Conservation (phyloP, 257 asterid species). For the Solanum rostratum region DNA sequence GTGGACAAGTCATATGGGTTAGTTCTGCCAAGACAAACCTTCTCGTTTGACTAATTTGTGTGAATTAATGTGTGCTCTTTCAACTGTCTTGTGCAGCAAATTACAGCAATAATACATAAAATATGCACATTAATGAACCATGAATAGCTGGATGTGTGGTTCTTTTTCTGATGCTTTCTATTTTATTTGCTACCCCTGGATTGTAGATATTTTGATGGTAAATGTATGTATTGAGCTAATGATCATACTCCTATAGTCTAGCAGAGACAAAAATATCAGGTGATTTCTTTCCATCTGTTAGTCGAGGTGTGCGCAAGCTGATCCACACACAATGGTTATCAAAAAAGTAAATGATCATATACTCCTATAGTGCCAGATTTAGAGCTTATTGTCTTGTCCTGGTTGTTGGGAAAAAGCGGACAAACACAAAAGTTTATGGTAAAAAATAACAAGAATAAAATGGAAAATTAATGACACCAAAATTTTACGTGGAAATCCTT, state of each 20-base stretch:
- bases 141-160: background rate
- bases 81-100: background rate
- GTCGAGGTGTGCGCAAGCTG: background rate
- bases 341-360: background rate
- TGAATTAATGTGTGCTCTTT: background rate
- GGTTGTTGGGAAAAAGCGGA: no score
- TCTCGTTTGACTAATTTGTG: background rate
- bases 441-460: no score
- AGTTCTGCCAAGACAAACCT: background rate
- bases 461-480: no score
- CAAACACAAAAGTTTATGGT: no score
- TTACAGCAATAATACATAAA: background rate
- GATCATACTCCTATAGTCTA: background rate
- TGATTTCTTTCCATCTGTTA: background rate
- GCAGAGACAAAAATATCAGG: background rate
- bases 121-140: background rate
- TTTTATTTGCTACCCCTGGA: background rate
- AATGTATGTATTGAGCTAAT: background rate
- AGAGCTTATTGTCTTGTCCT: background rate
- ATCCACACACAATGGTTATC: background rate
- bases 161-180: background rate
- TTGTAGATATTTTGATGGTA: background rate
- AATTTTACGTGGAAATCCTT: no score
- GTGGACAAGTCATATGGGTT: conserved; percentile 48
- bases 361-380: background rate